Conservation (phyloP, 1,139 yeast species). For the Zygosaccharomyces sapae region DNA sequence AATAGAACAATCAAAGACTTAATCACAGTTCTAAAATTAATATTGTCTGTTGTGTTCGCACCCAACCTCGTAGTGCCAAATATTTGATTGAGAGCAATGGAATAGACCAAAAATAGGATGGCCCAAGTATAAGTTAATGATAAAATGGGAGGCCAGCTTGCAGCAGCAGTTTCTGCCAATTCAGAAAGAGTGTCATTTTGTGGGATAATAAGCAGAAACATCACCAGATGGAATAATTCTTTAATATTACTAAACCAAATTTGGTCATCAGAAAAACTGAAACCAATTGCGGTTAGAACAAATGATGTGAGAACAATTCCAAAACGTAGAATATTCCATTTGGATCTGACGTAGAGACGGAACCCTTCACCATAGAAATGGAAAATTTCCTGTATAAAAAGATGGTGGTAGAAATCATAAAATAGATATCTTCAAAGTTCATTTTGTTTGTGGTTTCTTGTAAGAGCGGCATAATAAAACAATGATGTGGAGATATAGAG, state of each 20-base stretch:
- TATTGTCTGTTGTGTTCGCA: conserved; percentile 61
- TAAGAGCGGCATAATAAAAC: conserved; percentile 61
- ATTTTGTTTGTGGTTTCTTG: conserved; percentile 42
- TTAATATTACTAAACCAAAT: conserved; percentile 43
- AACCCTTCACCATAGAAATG: conserved; percentile 57
- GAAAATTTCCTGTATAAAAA: conserved; percentile 48
- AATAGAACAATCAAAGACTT: conserved; percentile 75
- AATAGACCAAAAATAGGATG: conserved; percentile 75
- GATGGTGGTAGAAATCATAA: conserved; percentile 46
- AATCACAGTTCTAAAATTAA: conserved; percentile 80
- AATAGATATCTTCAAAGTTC: conserved; percentile 43
- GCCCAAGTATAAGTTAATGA: conserved; percentile 82
- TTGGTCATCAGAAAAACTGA: conserved; percentile 22
- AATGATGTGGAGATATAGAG: conserved; percentile 55
- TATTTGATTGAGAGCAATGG: conserved; percentile 87
- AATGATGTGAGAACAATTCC: conserved; percentile 49
- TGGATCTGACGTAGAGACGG: conserved; percentile 46
- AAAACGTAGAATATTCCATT: conserved; percentile 63
- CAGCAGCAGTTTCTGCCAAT: conserved; percentile 73
- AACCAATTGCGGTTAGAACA: conserved; percentile 32
- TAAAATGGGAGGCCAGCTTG: conserved; percentile 67
- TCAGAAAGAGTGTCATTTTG: conserved; percentile 72
- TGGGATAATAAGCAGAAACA: conserved; percentile 69
- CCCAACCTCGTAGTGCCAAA: conserved; percentile 87
- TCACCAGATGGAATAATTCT: conserved; percentile 58